phyloP scores from a whole-genome alignment of 108 stramenopile genomes.

The Mayamaea pseudoterrestris region DNA sequence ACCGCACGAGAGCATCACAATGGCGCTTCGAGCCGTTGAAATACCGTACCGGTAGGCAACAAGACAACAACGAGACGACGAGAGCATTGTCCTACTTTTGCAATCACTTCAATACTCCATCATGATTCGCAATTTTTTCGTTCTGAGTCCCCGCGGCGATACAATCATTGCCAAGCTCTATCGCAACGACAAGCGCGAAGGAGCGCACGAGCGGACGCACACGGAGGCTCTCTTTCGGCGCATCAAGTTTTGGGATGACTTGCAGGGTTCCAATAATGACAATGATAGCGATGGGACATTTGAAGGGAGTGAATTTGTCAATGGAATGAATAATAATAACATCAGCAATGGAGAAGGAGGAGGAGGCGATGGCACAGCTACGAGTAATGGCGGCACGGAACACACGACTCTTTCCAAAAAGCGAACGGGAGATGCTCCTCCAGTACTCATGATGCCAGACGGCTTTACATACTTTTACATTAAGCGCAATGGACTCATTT shows the following conservation, averaged over 20 bases:
- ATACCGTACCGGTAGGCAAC: not conserved
- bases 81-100: too few species aligned
- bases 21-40: not conserved
- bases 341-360: slow-evolving; percentile 5
- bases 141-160: slow-evolving; percentile 96
- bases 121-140: slow-evolving; percentile 94
- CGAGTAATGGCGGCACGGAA: slow-evolving; percentile 3
- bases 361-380: slow-evolving; percentile 7
- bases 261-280: not conserved
- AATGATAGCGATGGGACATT: too few species aligned
- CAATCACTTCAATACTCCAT: too few species aligned
- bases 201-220: slow-evolving; percentile 75
- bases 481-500: slow-evolving; percentile 91
- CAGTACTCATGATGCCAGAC: slow-evolving; percentile 83
- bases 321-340: not conserved
- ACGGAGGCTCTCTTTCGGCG: slow-evolving; percentile 95
- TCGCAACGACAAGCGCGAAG: slow-evolving; percentile 55
- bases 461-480: slow-evolving; percentile 92
- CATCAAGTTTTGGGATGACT: slow-evolving; percentile 92
- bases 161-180: slow-evolving; percentile 95
- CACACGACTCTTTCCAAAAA: not conserved
- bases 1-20: not conserved
- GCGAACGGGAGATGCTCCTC: slow-evolving; percentile 76
- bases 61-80: not conserved
- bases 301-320: slow-evolving; percentile 7